Conservation (phyloP, 805 yeast genomes). For the Yarrowia osloensis region DNA sequence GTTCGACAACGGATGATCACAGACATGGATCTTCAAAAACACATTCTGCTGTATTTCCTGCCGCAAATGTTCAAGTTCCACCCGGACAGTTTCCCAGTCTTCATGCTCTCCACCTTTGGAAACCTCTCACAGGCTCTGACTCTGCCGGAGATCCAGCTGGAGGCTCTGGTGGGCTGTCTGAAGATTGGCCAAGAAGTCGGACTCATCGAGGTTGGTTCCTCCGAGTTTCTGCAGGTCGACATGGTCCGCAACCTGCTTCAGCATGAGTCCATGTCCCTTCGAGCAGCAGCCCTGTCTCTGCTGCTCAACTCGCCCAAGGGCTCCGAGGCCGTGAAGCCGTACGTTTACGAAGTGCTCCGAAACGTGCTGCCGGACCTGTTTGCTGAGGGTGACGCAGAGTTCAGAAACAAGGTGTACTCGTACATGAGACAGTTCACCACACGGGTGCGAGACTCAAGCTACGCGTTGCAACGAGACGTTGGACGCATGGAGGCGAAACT, state of each 20-base stretch:
- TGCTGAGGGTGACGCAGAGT: slow-evolving; percentile 66
- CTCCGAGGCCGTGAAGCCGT: slow-evolving; percentile 55
- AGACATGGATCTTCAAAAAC: slow-evolving; percentile 44
- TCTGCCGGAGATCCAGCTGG: slow-evolving; percentile 39
- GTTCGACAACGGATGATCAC: slow-evolving; percentile 44
- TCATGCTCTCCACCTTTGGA: slow-evolving; percentile 40
- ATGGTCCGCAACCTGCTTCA: slow-evolving; percentile 49
- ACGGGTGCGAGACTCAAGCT: slow-evolving; percentile 69
- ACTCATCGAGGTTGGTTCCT: slow-evolving; percentile 50
- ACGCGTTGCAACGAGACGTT: slow-evolving; percentile 56
- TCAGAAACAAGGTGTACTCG: slow-evolving; percentile 66
- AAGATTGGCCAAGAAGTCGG: slow-evolving; percentile 65
- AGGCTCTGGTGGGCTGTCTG: slow-evolving; percentile 55
- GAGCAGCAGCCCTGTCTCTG: slow-evolving; percentile 62
- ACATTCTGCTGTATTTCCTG: slow-evolving; percentile 60
- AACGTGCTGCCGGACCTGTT: slow-evolving; percentile 54
- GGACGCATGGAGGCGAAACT: slow-evolving; percentile 45
- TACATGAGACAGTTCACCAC: slow-evolving; percentile 60
- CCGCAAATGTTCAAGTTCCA: slow-evolving; percentile 63
- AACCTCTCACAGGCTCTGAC: neutral
- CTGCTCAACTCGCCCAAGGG: slow-evolving; percentile 62
- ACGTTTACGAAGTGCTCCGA: slow-evolving; percentile 50
- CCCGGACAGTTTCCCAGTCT: slow-evolving; percentile 46
- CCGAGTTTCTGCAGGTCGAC: slow-evolving; percentile 38
- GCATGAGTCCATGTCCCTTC: slow-evolving; percentile 47